These are phyloP conservation scores for Saccharomyces hybrid DNA, from an alignment of 1,139 yeast genomes.

Conservation along the genomic window DNA sequence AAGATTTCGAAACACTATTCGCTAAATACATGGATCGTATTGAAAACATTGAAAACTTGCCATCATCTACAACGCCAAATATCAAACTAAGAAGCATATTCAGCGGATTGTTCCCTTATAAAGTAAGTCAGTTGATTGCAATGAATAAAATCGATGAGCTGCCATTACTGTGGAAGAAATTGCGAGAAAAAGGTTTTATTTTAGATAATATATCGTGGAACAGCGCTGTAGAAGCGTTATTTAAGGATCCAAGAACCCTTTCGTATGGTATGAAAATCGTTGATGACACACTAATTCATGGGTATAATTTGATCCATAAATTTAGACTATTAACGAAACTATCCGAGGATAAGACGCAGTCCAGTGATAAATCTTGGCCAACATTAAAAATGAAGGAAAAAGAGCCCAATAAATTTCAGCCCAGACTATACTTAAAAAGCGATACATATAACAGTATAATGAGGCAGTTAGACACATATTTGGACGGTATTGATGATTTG, in stretches of 20 bases:
- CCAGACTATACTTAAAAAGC: conserved; percentile 33
- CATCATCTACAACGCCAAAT: conserved; percentile 23
- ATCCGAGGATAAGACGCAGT: conserved; percentile 10
- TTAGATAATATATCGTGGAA: conserved; percentile 37
- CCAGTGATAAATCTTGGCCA: conserved; percentile 13
- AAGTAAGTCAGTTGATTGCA: conserved; percentile 25
- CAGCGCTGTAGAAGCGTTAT: conserved; percentile 31
- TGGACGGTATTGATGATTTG: conserved; percentile 14
- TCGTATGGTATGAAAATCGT: conserved; percentile 33
- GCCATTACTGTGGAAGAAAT: conserved; percentile 25
- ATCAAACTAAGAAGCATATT: conserved; percentile 20
- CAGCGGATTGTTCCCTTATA: conserved; percentile 28
- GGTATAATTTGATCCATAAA: conserved; percentile 30
- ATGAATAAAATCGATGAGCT: conserved; percentile 24
- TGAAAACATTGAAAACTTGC: conserved; percentile 27
- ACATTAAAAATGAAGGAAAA: conserved; percentile 18
- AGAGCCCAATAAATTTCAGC: conserved; percentile 19
- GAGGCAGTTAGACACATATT: conserved; percentile 27
- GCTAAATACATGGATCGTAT: conserved; percentile 26
- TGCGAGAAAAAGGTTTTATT: conserved; percentile 32
- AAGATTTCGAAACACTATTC: conserved; percentile 28
- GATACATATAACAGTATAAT: conserved; percentile 40
- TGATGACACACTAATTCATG: conserved; percentile 37
- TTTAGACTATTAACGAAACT: conserved; percentile 17
- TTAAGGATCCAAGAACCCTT: conserved; percentile 29